These are phyloP conservation scores for Suhomyces maxii DNA, from an alignment of 1,139 yeast genomes.

Conservation along the genomic window DNA sequence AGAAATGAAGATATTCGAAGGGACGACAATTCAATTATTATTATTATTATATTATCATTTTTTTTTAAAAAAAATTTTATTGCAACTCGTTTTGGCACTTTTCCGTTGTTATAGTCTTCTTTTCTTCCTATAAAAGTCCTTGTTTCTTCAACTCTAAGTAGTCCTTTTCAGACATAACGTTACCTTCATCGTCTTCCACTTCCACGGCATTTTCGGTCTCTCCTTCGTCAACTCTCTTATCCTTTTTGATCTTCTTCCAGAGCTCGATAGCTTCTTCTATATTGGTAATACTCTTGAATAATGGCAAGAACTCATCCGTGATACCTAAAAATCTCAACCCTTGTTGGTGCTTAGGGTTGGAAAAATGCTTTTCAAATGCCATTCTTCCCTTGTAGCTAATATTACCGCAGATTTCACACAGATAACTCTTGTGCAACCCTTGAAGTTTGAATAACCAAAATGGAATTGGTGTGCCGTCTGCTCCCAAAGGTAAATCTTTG, in stretches of 20 bases:
- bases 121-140: slow-evolving; percentile 53
- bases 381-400: slow-evolving; percentile 70
- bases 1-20: too few species aligned
- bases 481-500: slow-evolving; percentile 72
- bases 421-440: slow-evolving; percentile 72
- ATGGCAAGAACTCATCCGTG: slow-evolving; percentile 30
- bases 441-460: slow-evolving; percentile 89
- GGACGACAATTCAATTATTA: too few species aligned
- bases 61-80: too few species aligned
- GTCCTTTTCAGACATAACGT: slow-evolving; percentile 82
- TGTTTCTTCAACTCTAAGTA: slow-evolving; percentile 83
- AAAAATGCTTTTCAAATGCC: slow-evolving; percentile 73
- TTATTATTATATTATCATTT: too few species aligned
- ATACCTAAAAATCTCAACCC: slow-evolving; percentile 81
- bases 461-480: slow-evolving; percentile 92
- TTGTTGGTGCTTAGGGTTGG: slow-evolving; percentile 63
- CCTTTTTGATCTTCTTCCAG: slow-evolving; percentile 49
- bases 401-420: slow-evolving; percentile 89
- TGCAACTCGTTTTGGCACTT: neutral
- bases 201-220: slow-evolving; percentile 63
- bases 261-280: slow-evolving; percentile 69
- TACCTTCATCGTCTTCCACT: slow-evolving; percentile 90
- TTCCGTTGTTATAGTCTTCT: neutral
- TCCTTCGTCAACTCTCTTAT: slow-evolving; percentile 38
- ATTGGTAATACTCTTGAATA: slow-evolving; percentile 64